phyloP scores from a whole-genome alignment of 2,329 filamentous ascomycete genomes.

The Colletotrichum abscissum region DNA sequence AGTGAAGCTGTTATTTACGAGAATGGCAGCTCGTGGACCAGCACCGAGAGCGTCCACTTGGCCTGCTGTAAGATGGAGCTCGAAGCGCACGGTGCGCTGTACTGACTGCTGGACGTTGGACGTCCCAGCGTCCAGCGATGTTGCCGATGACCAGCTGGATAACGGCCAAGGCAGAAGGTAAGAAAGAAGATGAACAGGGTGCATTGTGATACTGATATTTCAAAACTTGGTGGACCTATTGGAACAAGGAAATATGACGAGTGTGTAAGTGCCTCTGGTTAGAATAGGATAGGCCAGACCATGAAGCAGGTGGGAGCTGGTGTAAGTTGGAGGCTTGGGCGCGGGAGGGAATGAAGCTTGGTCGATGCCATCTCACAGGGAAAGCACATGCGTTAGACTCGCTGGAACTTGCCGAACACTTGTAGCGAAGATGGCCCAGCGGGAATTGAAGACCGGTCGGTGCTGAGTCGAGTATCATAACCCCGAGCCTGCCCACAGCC shows the following conservation, averaged over 20 bases:
- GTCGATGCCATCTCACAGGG: too few relatives aligned
- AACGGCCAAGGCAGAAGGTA: not conserved
- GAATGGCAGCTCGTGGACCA: constrained; percentile 1
- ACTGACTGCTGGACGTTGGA: not conserved
- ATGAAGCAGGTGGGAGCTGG: too few relatives aligned
- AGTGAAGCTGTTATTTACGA: constrained; percentile 34
- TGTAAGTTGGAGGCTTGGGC: too few relatives aligned
- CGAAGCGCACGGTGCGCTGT: not conserved
- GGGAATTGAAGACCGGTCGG: not conserved
- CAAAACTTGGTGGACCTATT: too few relatives aligned
- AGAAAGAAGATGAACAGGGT: too few relatives aligned
- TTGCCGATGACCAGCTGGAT: not conserved
- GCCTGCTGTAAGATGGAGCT: constrained; percentile 4
- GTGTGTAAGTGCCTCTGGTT: too few relatives aligned
- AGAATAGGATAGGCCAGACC: too few relatives aligned
- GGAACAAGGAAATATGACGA: too few relatives aligned
- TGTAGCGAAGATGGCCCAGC: not conserved
- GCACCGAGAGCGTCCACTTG: constrained; percentile 2
- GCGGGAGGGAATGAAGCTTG: too few relatives aligned
- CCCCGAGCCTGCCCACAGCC: not conserved
- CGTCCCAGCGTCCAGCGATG: not conserved
- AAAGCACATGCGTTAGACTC: too few relatives aligned
- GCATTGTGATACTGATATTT: too few relatives aligned
- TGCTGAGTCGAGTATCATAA: not conserved
- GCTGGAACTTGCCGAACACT: too few relatives aligned